phyloP scores from a whole-genome alignment of 2,329 filamentous ascomycete genomes.

The Westerdykella sp. region DNA sequence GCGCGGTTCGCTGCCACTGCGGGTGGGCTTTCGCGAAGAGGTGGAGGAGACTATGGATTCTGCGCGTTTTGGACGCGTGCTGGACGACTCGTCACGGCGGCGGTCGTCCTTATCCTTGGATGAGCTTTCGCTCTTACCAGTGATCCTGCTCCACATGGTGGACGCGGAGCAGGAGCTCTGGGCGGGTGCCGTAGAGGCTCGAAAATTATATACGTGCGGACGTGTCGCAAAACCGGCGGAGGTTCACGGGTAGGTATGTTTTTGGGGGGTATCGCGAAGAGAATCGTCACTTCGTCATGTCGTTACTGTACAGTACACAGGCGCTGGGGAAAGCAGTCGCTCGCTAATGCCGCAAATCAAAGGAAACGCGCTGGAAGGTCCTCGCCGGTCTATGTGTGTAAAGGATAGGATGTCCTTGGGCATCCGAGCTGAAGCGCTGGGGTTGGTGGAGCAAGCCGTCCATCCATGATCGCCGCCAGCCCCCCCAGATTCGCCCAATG shows the following conservation, averaged over 20 bases:
- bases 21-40: constrained; percentile 28
- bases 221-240: constrained; percentile 10
- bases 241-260: constrained; percentile 5
- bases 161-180: constrained; percentile 2
- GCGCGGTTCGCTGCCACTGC: constrained; percentile 13
- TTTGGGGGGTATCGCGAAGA: constrained; percentile 10
- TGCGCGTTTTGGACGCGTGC: constrained; percentile 28
- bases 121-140: constrained; percentile 34
- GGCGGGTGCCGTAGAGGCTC: constrained; percentile 5
- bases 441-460: constrained; percentile 1
- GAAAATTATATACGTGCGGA: constrained; percentile 13
- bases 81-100: constrained; percentile 19
- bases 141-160: constrained; percentile 36
- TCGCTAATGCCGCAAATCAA: constrained; percentile 4
- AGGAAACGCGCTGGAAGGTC: constrained; percentile 4
- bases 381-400: constrained; percentile 1
- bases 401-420: constrained; percentile 18
- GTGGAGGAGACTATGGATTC: constrained; percentile 33
- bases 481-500: background rate
- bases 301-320: constrained; percentile 19
- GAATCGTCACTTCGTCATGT: constrained; percentile 25
- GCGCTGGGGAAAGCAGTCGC: constrained; percentile 3
- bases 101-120: constrained; percentile 22
- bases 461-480: constrained; percentile 1
- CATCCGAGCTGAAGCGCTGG: constrained; percentile 14